Evolutionary conservation across 2,329 filamentous ascomycete genomes (phyloP), one percentile per base, ranked within the genome.

Genomic region (Botryosphaeria agaves): DNA sequence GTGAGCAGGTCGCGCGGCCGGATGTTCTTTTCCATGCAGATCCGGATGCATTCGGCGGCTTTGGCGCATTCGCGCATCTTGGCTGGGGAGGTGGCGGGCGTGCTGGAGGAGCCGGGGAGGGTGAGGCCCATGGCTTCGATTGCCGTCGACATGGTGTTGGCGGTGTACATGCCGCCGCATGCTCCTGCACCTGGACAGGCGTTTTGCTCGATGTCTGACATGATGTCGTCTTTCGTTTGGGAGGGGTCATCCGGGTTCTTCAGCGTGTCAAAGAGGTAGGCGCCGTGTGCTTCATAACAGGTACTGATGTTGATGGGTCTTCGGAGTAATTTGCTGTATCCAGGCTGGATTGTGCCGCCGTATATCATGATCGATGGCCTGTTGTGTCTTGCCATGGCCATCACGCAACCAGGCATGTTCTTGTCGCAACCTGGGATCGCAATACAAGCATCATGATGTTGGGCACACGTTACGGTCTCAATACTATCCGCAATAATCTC

Each of bases 401-500:
- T 93, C 38, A 89, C 64, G 11, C 81, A 77, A 38, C 85, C 85
- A 0, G 85, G 85, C 87, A 94, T 94, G 53, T 94, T 94, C 69
- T 94, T 94, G 60, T 94, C 85, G 52, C 85, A 94, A 7, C 85
- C 85, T 0, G 87, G 84, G 42, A 94, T 87, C 18, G 81, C 75
- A 50, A 94, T 85, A 52, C 85, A 91, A 34, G 84, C 87, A 50
- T 94, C 87, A 53, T 94, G 83, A 42, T 79, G 78, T 51, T 94
- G 85, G 4, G 81, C 87, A 50, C 78, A 87, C 1, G 84, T 94
- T 23, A 93, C 80, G 2, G 81, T 85, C 59, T 95, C 87, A 46
- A 94, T 84, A 41, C 76, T 85, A 56, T 95, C 85, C 38, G 85
- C 85, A 41, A 95, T 94, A 40, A 94, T 74, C 48, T 95, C 85